These are phyloP conservation scores for Hirschioporus abietinus DNA, from an alignment of 768 basidiomycete species.

Conservation along the genomic window DNA sequence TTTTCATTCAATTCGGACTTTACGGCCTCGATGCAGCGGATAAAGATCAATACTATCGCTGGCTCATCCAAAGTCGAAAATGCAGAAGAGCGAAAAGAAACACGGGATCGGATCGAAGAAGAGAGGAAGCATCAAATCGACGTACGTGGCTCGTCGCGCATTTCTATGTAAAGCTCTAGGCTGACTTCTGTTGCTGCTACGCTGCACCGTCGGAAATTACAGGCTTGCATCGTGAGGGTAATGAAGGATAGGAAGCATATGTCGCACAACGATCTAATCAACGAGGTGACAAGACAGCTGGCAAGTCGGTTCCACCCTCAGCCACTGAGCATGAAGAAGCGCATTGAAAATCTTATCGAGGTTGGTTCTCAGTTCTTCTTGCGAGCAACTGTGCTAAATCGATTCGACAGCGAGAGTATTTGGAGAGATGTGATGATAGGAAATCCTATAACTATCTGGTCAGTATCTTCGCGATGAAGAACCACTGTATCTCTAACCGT, in stretches of 20 bases:
- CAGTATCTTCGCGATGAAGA: constrained; percentile 11
- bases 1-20: constrained; percentile 91
- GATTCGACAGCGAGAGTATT: constrained; percentile 76
- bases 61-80: constrained; percentile 70
- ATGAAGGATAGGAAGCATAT: constrained; percentile 96
- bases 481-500: background rate
- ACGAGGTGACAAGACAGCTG: constrained; percentile 86
- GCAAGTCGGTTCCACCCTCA: constrained; percentile 82
- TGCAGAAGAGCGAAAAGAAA: constrained; percentile 84
- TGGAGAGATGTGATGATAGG: constrained; percentile 84
- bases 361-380: constrained; percentile 35
- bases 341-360: constrained; percentile 91
- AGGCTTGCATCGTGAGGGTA: constrained; percentile 96
- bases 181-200: background rate
- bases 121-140: constrained; percentile 87
- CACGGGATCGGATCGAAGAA: constrained; percentile 85
- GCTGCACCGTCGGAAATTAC: background rate
- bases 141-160: constrained; percentile 37
- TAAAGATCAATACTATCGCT: constrained; percentile 90
- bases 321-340: constrained; percentile 83
- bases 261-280: constrained; percentile 82
- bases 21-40: constrained; percentile 73
- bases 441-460: constrained; percentile 84
- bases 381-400: constrained; percentile 1
- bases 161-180: background rate